phyloP scores from a whole-genome alignment of 257 asterid species.

The Solanum corneliomulleri region DNA sequence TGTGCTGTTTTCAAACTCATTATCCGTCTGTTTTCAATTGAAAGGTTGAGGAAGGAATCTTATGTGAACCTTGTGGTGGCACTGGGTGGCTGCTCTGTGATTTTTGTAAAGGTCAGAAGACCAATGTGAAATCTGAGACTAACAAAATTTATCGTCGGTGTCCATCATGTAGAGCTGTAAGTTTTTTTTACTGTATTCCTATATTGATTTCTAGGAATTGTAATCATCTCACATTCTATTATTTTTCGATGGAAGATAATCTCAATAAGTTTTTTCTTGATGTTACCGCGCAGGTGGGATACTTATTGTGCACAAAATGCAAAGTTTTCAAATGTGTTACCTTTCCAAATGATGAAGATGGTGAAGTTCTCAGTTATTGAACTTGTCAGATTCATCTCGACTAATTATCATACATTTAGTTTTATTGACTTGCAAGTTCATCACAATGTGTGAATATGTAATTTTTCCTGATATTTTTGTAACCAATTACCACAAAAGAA shows the following conservation, averaged over 20 bases:
- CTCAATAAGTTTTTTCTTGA: neutral
- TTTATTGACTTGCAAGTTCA: neutral
- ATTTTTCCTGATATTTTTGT: neutral
- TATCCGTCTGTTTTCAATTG: neutral
- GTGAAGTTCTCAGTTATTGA: conserved; percentile 28
- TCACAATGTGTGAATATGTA: neutral
- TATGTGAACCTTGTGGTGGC: conserved; percentile 51
- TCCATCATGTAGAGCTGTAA: conserved; percentile 80
- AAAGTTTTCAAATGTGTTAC: conserved; percentile 76
- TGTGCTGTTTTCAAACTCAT: neutral
- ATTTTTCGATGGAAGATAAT: neutral
- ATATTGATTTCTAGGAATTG: neutral
- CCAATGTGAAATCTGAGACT: conserved; percentile 52
- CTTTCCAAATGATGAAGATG: conserved; percentile 59
- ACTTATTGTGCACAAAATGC: conserved; percentile 58
- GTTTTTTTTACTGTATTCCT: neutral
- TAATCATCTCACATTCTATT: neutral
- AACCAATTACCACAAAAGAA: neutral
- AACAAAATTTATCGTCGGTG: conserved; percentile 59
- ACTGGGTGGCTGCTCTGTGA: conserved; percentile 73
- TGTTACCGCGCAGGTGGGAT: conserved; percentile 49
- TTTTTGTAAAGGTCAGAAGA: conserved; percentile 67
- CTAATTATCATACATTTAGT: neutral
- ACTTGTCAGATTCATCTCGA: neutral
- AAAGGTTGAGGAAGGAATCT: conserved; percentile 40